Evolutionary conservation across 148 eudicot genomes (phyloP), one percentile per base, ranked within the genome.

Genomic region (Talinum fruticosum): DNA sequence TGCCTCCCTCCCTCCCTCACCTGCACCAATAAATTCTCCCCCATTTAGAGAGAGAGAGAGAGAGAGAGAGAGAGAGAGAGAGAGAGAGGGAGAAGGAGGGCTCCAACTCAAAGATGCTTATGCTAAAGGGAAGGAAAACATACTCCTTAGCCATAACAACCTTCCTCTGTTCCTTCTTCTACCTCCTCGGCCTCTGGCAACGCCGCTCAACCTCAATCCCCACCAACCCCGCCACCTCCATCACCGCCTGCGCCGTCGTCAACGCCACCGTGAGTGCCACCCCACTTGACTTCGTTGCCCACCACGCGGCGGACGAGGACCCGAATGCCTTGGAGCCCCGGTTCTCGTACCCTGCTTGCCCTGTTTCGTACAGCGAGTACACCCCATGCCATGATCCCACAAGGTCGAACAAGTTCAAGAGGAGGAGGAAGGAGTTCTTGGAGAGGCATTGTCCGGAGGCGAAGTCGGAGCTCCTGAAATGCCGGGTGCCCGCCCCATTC

Each of bases 361-460:
- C 83, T 19, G 35, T 34, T 0, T 80, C 69, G 77, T 79, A 70
- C 73, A 84, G 80, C 78, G 97, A 93, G 87, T 93, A 90, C 88
- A 93, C 97, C 2, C 97, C 97, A 12, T 93, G 97, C 79, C 80
- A 90, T 84, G 90, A 93, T 79, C 76, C 26, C 4, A 67, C 44
- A 33, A 72, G 97, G 49, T 88, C 95, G 26, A 13, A 83, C 14
- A 83, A 84, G 81, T 91, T 77, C 79, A n/a, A 64, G 2, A 61
- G 93, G 23, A 83, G 80, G 36, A 71, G 88, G 7, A 35, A 86
- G 41, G 82, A 84, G 14, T 93, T 83, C 76, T 78, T 93, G n/a
- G 97, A 93, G 70, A 65, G 97, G 57, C 97, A 93, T 59, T 93
- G 97, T 53, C 97, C 97, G 23, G 78, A 16, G 15, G n/a, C n/a